Percentiles rank a stretch among this genome's conserved stretches.
These are phyloP conservation scores for Erigeron philadelphicus DNA, from an alignment of 140 eudicot genomes.

Conservation along the genomic window DNA sequence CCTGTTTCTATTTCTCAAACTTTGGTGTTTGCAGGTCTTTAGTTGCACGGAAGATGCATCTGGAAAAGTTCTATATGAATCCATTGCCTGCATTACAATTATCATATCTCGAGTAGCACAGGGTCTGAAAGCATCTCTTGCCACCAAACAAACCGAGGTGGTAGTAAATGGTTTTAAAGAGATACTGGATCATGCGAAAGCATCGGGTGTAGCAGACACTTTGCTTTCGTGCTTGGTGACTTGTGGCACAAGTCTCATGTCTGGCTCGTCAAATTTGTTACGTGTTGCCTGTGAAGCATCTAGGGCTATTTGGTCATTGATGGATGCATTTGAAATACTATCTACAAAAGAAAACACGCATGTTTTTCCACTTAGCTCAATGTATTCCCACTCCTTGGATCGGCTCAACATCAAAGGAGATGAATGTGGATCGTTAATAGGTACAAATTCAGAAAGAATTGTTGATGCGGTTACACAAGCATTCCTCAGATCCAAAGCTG, in stretches of 20 bases:
- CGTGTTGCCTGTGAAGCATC: conserved; percentile 91
- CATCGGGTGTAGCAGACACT: conserved; percentile 51
- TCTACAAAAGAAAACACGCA: conserved; percentile 36
- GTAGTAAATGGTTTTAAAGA: conserved; percentile 44
- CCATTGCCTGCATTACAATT: conserved; percentile 70
- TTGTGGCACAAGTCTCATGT: conserved; percentile 79
- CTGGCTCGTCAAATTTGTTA: conserved; percentile 67
- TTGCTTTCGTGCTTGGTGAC: conserved; percentile 61
- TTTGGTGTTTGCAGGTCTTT: conserved; percentile 47
- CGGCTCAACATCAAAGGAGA: conserved; percentile 51
- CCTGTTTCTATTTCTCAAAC: conserved; percentile 14
- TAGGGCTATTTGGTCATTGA: conserved; percentile 78
- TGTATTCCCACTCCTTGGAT: conserved; percentile 43
- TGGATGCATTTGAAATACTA: conserved; percentile 68
- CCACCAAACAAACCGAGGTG: conserved; percentile 38
- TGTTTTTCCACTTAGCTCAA: conserved; percentile 56
- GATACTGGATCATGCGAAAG: conserved; percentile 69
- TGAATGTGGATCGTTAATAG: conserved; percentile 39
- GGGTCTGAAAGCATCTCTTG: conserved; percentile 57
- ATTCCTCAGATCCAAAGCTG: conserved; percentile 73
- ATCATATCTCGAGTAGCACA: conserved; percentile 63
- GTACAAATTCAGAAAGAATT: conserved; percentile 45
- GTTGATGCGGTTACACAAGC: conserved; percentile 60
- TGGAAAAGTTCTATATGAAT: conserved; percentile 66
- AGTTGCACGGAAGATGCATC: conserved; percentile 53